A percentile compares a stretch with the other conserved stretches of the same genome.
Conservation (phyloP, 495 filamentous ascomycete species). For the Lepidopterella palustris region DNA sequence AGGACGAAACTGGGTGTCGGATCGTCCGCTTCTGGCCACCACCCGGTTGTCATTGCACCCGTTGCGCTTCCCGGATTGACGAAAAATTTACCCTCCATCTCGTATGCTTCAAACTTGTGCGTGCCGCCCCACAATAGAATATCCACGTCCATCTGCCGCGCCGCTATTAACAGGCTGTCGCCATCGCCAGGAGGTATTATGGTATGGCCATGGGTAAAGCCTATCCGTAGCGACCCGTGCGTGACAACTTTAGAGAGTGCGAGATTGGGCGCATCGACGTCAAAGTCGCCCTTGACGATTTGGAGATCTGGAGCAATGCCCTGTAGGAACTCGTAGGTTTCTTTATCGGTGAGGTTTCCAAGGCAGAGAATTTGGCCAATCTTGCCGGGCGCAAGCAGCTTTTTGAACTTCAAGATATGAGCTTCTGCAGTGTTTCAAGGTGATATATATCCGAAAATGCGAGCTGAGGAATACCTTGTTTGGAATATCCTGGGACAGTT, state of each 20-base stretch:
- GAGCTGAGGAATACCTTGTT: constrained; percentile 58
- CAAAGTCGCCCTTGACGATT: constrained; percentile 89
- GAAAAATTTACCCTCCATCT: constrained; percentile 98
- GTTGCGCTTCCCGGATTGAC: constrained; percentile 96
- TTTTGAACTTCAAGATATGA: constrained; percentile 68
- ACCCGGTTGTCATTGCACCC: constrained; percentile 71
- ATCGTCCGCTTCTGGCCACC: constrained; percentile 67
- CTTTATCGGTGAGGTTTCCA: constrained; percentile 91
- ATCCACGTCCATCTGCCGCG: constrained; percentile 93
- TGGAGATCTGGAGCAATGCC: constrained; percentile 88
- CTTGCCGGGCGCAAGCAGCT: constrained; percentile 95
- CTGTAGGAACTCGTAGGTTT: constrained; percentile 92
- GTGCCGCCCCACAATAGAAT: constrained; percentile 97
- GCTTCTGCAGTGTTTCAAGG: constrained; percentile 8
- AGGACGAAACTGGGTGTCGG: constrained; percentile 92
- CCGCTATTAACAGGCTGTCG: constrained; percentile 85
- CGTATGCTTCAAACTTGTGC: constrained; percentile 94
- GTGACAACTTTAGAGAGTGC: constrained; percentile 90
- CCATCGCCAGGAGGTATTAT: constrained; percentile 88
- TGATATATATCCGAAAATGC: constrained; percentile 3
- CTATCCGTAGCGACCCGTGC: constrained; percentile 87
- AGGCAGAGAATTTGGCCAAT: constrained; percentile 97
- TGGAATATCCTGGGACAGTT: constrained; percentile 65
- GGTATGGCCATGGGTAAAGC: constrained; percentile 94
- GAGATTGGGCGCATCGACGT: constrained; percentile 84